phyloP scores from a whole-genome alignment of 805 yeast genomes.

The Suhomyces xylopsoci region DNA sequence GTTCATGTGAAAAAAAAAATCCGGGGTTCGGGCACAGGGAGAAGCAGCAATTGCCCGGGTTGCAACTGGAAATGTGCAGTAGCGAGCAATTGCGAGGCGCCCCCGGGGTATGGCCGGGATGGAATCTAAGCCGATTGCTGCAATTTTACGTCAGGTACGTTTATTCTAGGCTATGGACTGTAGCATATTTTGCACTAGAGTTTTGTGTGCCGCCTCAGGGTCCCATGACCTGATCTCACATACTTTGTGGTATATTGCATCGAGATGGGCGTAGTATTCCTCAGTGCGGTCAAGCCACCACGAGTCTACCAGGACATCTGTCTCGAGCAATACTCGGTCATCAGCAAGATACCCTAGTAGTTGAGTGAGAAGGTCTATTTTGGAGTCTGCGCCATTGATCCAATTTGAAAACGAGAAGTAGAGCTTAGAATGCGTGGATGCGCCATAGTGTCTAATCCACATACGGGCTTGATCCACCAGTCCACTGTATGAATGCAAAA shows the following conservation, averaged over 20 bases:
- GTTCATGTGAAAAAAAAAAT: neutral
- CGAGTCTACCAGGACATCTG: conserved; percentile 35
- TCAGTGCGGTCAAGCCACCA: conserved; percentile 7
- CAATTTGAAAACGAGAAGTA: conserved; percentile 54
- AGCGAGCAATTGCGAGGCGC: neutral
- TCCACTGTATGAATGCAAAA: conserved; percentile 86
- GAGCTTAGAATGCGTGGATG: conserved; percentile 19
- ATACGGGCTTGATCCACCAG: conserved; percentile 62
- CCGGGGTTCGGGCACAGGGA: neutral
- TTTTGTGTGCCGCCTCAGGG: neutral
- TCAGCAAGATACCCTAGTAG: conserved; percentile 16
- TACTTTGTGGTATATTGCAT: conserved; percentile 18
- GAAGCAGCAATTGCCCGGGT: neutral
- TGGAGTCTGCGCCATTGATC: conserved; percentile 41
- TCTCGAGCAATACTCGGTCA: conserved; percentile 31
- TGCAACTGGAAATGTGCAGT: neutral
- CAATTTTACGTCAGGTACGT: neutral
- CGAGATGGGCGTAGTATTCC: conserved; percentile 22
- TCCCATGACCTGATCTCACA: conserved; percentile 11
- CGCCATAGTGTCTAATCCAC: conserved; percentile 39
- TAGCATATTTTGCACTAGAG: neutral
- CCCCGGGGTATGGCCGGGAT: neutral
- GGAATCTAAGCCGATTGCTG: neutral
- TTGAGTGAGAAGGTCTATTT: conserved; percentile 16
- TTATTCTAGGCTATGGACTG: neutral